Conservation (phyloP, 106 monocot species). For the Posidonia australis region DNA sequence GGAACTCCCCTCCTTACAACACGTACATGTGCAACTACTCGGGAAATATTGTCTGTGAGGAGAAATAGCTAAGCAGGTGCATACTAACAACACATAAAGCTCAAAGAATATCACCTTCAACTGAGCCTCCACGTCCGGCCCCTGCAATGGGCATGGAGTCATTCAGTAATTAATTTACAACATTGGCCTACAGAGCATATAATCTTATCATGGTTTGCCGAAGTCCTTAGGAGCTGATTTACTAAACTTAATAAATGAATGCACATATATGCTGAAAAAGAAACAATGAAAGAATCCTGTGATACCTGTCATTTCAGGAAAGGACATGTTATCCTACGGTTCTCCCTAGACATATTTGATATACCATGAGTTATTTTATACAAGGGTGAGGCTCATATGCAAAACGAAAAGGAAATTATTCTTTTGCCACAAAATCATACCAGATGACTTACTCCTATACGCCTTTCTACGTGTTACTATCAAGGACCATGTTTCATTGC, state of each 20-base stretch:
- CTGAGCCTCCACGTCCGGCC: slow-evolving; percentile 11
- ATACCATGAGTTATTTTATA: too few species aligned
- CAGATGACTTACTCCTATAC: too few species aligned
- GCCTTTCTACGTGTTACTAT: too few species aligned
- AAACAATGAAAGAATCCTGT: not conserved
- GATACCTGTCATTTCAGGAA: too few species aligned
- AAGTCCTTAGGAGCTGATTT: not conserved
- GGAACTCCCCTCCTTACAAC: slow-evolving; percentile 50
- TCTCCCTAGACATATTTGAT: too few species aligned
- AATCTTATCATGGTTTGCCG: not conserved
- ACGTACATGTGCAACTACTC: slow-evolving; percentile 28
- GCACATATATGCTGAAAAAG: not conserved
- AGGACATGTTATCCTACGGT: too few species aligned
- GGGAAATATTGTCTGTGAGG: not conserved
- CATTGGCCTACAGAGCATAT: not conserved
- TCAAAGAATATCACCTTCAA: slow-evolving; percentile 20
- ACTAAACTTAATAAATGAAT: not conserved
- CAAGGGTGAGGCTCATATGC: too few species aligned
- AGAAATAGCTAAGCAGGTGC: slow-evolving; percentile 1
- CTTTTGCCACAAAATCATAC: too few species aligned
- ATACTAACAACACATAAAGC: not conserved
- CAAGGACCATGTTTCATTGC: too few species aligned
- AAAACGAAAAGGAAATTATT: too few species aligned
- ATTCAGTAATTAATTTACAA: not conserved
- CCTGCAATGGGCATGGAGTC: slow-evolving; percentile 20